phyloP scores from a whole-genome alignment of 306 rosid genomes.

The Mucuna pruriens region DNA sequence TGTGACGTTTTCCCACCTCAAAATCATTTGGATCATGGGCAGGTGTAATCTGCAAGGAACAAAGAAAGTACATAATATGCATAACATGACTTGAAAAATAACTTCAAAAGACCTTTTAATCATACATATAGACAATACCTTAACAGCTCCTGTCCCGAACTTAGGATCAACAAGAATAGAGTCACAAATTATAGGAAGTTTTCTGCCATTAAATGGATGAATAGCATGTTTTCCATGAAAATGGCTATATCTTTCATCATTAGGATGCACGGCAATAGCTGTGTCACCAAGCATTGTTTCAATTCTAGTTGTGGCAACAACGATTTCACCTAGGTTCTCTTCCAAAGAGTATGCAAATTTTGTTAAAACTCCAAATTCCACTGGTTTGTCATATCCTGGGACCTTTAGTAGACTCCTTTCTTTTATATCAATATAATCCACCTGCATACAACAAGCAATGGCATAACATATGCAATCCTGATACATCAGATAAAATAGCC shows the following conservation, averaged over 20 bases:
- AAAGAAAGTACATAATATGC: constrained; percentile 29
- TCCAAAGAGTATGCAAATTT: constrained; percentile 91
- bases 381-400: constrained; percentile 82
- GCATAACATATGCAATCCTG: constrained; percentile 3
- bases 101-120: background rate
- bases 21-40: constrained; percentile 99
- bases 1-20: constrained; percentile 89
- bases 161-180: constrained; percentile 86
- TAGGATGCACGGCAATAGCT: constrained; percentile 90
- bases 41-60: constrained; percentile 83
- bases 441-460: constrained; percentile 57
- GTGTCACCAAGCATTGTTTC: constrained; percentile 99
- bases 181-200: constrained; percentile 84
- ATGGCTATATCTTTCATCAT: constrained; percentile 67
- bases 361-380: constrained; percentile 89
- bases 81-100: constrained; percentile 29
- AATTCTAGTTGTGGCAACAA: constrained; percentile 93
- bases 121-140: constrained; percentile 57
- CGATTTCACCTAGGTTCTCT: constrained; percentile 80
- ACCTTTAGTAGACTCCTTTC: constrained; percentile 71
- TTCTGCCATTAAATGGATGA: constrained; percentile 91
- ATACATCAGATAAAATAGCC: constrained; percentile 15
- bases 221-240: constrained; percentile 87
- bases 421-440: constrained; percentile 84
- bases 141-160: constrained; percentile 97